phyloP scores from a whole-genome alignment of 768 basidiomycete species.

The Obba rivulosa region DNA sequence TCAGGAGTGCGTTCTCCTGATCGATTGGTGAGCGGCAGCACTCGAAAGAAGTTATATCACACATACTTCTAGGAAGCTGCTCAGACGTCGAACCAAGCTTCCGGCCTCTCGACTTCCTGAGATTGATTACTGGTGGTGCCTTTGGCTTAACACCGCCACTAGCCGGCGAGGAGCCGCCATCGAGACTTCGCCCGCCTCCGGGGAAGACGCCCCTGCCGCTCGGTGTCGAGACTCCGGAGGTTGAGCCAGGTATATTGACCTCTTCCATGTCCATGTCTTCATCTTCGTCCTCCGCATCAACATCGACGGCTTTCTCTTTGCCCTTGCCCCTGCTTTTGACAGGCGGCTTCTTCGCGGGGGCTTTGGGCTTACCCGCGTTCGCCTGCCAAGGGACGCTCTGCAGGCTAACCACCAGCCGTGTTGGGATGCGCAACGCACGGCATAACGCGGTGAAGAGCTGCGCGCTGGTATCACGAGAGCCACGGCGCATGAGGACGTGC shows the following conservation, averaged over 20 bases:
- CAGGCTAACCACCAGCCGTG: slow-evolving; percentile 82
- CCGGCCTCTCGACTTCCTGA: slow-evolving; percentile 52
- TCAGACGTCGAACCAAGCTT: slow-evolving; percentile 28
- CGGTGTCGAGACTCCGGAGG: slow-evolving; percentile 7
- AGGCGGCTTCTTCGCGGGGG: slow-evolving; percentile 33
- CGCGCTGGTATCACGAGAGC: slow-evolving; percentile 80
- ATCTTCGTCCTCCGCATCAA: slow-evolving; percentile 28
- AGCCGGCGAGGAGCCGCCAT: slow-evolving; percentile 26
- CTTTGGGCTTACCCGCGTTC: slow-evolving; percentile 51
- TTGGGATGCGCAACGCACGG: slow-evolving; percentile 79
- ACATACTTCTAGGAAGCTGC: slow-evolving; percentile 10
- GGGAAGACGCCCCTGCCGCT: slow-evolving; percentile 26
- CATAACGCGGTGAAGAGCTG: slow-evolving; percentile 91
- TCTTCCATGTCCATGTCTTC: slow-evolving; percentile 36
- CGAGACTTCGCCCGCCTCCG: slow-evolving; percentile 38
- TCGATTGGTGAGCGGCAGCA: slow-evolving; percentile 7
- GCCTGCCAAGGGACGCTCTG: slow-evolving; percentile 92
- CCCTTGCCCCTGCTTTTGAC: slow-evolving; percentile 30
- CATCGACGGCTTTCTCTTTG: slow-evolving; percentile 64
- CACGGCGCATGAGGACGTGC: slow-evolving; percentile 74
- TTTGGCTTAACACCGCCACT: slow-evolving; percentile 44
- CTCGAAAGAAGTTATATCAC: not conserved
- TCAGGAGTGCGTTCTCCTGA: slow-evolving; percentile 34
- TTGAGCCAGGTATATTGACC: slow-evolving; percentile 19
- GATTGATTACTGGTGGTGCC: slow-evolving; percentile 46